Percentiles rank a stretch among this genome's conserved stretches.
These are phyloP conservation scores for Suillus tomentosus DNA, from an alignment of 768 basidiomycete genomes.

Conservation along the genomic window DNA sequence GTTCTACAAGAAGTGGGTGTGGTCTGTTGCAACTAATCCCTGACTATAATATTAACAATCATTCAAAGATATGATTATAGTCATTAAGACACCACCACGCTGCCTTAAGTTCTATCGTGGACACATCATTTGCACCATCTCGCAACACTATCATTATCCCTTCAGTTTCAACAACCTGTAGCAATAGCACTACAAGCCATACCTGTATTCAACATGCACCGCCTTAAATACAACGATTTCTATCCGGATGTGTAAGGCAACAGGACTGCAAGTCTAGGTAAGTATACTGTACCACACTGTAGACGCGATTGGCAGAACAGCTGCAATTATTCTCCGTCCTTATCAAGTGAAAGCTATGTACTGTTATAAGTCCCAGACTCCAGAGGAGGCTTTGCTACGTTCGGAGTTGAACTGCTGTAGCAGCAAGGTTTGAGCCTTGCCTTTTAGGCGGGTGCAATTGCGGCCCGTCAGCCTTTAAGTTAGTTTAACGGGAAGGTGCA, in stretches of 20 bases:
- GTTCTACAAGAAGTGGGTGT: slow-evolving; percentile 79
- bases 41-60: slow-evolving; percentile 12
- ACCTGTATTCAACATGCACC: slow-evolving; percentile 15
- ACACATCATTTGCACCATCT: slow-evolving; percentile 8
- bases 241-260: not conserved
- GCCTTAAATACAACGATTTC: not conserved
- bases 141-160: slow-evolving; percentile 11
- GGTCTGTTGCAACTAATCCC: not conserved
- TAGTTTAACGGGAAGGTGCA: not conserved
- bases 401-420: not conserved
- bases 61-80: slow-evolving; percentile 51
- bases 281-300: not conserved
- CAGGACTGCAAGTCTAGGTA: not conserved
- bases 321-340: not conserved
- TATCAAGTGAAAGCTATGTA: not conserved
- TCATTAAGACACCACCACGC: slow-evolving; percentile 21
- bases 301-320: not conserved
- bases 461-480: not conserved
- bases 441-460: slow-evolving; percentile 1
- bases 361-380: not conserved
- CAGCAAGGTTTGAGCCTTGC: not conserved
- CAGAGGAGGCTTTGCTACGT: not conserved
- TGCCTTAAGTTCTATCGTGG: not conserved
- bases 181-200: slow-evolving; percentile 2
- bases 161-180: slow-evolving; percentile 22